phyloP scores from a whole-genome alignment of 2,329 filamentous ascomycete genomes.

The Phaeosphaeriaceae sp. region DNA sequence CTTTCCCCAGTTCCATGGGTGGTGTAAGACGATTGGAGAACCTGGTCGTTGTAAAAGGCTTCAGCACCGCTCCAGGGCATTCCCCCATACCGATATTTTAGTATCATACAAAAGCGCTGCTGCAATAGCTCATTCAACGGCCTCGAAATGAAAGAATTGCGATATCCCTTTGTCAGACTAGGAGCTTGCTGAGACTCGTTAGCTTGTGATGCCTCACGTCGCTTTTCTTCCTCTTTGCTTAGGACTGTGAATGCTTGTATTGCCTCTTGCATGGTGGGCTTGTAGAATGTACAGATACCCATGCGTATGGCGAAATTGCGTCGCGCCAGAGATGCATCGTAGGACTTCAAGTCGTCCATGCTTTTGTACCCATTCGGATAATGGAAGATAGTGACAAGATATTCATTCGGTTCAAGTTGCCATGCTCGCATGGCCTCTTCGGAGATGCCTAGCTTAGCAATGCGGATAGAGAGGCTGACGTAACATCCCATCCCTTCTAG shows the following conservation, averaged over 20 bases:
- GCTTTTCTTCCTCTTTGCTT: constrained; percentile 40
- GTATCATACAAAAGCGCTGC: constrained; percentile 65
- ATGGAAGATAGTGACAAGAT: constrained; percentile 74
- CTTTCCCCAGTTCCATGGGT: constrained; percentile 40
- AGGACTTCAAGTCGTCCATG: constrained; percentile 60
- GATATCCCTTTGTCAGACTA: constrained; percentile 48
- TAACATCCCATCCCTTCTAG: constrained; percentile 56
- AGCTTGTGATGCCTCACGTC: constrained; percentile 26
- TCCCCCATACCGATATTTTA: constrained; percentile 63
- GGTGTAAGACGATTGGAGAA: constrained; percentile 41
- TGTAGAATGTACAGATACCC: constrained; percentile 74
- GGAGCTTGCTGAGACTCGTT: constrained; percentile 22
- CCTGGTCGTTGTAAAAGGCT: constrained; percentile 57
- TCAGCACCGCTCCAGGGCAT: constrained; percentile 75
- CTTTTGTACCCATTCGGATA: constrained; percentile 67
- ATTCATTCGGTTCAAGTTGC: constrained; percentile 70
- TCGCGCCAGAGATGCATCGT: constrained; percentile 46
- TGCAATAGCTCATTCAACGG: constrained; percentile 74
- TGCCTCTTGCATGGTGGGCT: constrained; percentile 67
- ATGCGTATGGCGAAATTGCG: constrained; percentile 65
- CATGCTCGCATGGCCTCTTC: constrained; percentile 79
- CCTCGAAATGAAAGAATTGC: constrained; percentile 71
- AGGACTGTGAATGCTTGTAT: constrained; percentile 57
- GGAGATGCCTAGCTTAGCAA: constrained; percentile 73
- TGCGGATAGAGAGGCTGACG: constrained; percentile 72